Base-by-base conservation (phyloP, 352 stramenopile genomes). In the Globisporangium perplexum region DNA sequence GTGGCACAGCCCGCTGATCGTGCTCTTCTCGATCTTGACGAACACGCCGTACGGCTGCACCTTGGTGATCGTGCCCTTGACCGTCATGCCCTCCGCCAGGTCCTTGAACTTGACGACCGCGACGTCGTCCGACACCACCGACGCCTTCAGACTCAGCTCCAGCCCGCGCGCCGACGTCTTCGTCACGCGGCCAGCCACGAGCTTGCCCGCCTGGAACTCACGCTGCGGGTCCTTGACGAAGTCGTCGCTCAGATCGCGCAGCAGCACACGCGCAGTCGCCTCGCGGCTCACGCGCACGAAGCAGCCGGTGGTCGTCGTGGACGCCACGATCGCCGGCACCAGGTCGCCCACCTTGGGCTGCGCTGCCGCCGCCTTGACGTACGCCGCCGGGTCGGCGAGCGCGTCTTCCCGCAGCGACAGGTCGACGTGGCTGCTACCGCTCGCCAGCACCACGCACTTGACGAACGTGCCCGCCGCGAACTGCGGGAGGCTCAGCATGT, bases 11-110 rank as follows among this genome's bases (percentile, higher is more conserved):
- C 95, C 96, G 66, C 83, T 98, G 35, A 98, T 86, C 41, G 93
- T 96, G 65, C 89, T 98, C 66, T 97, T 95, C 57, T 98, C 90
- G 42, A 99, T 89, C 55, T 90, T 87, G 52, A 98, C 90, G 64
- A 98, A 98, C 20, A 98, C 94, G 44, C 96, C 96, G 63, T 98
- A 99, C 30, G 76, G 64, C 64, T 98, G 92, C 23, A 99, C 78
- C 62, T 96, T 95, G 17, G 90, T 96, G 63, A 99, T 95, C 53
- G 90, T 97, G 54, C 91, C 96, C 67, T 96, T 98, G 53, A 98
- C 88, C 31, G 93, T 98, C 33, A 86, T 67, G 24, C 90, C 90
- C 28, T 92, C 73, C 56, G 88, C 71, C 36, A 99, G 77, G 53
- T 98, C 89, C 60, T 90, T 86, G 68, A 91, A 95, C 57, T 82